Base-by-base conservation (phyloP, 331 rosid genomes). In the Phaseolus coccineus region DNA sequence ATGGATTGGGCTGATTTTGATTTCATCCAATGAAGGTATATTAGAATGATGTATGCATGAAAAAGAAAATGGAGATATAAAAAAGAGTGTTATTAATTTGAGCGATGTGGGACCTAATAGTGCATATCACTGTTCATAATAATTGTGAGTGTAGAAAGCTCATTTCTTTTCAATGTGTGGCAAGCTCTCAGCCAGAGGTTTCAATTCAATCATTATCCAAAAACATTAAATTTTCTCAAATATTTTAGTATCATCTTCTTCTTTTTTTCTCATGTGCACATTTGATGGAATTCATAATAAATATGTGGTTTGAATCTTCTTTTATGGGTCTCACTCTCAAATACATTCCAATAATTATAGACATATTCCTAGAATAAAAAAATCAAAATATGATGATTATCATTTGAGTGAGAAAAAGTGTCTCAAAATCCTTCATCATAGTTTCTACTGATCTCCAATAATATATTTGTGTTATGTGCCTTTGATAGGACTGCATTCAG, bases 141-240 rank as follows among this genome's bases (percentile, higher is more conserved):
- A 56, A 58, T 78, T 77, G 83, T 52, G 24, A 79, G 62, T 12
- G 85, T 72, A 77, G 84, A 74, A 81, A 88, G 72, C 69, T 59
- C 74, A 67, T 80, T 77, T 85, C 76, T 8, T 40, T 8, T 11
- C 2, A 40, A 48, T 48, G 35, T 61, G 65, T 79, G 74, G 44
- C 50, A 63, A 16, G 6, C 39, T 71, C 13, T 37, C 46, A 51
- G 13, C 68, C 65, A 51, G 53, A 11, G 7, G 42, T 77, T 51
- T 77, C 28, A 35, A 8, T 13, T 66, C 71, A 8, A 65, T 65
- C 27, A 9, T 40, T 66, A 39, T 15, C 71, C 44, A 64, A 63
- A 31, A 6, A 1, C 30, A n/a, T 1, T 64, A 0, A 3, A 9
- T 59, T 59, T 27, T 27, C 8, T 9, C 0, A 8, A 27, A 4